These are phyloP conservation scores for Phyllosticta citriasiana DNA, from an alignment of 2,329 filamentous ascomycete genomes.

Conservation along the genomic window DNA sequence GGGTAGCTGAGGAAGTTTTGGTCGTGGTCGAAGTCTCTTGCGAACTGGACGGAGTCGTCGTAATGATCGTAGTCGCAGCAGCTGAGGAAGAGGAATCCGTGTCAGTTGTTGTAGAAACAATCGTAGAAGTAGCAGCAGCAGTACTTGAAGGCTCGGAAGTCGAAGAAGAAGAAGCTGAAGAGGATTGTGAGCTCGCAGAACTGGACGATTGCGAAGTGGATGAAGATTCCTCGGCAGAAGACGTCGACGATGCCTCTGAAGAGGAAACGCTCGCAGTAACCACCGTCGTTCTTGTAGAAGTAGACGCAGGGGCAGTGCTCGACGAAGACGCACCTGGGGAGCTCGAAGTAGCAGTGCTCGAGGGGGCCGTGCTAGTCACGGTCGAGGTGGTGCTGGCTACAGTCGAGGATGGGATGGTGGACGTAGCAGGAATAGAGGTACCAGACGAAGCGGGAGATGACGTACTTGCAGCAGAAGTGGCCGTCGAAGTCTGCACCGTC, in stretches of 20 bases:
- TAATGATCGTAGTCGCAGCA: background rate
- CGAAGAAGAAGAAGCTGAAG: constrained; percentile 8
- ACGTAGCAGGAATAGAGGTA: constrained; percentile 9
- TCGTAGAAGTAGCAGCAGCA: constrained; percentile 5
- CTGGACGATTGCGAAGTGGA: background rate
- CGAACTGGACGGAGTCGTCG: background rate
- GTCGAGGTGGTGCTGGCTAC: constrained; percentile 6
- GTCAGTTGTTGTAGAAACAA: background rate
- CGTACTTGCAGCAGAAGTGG: constrained; percentile 9
- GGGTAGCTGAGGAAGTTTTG: constrained; percentile 11
- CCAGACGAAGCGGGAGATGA: constrained; percentile 3
- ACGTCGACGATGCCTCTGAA: background rate
- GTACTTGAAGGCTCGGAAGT: constrained; percentile 4
- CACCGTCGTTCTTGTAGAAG: constrained; percentile 1
- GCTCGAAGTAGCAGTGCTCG: background rate
- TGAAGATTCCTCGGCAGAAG: background rate
- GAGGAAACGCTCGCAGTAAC: constrained; percentile 2
- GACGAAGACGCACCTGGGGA: constrained; percentile 9
- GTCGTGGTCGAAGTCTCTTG: background rate
- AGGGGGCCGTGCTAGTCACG: background rate
- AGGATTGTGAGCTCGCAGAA: constrained; percentile 9
- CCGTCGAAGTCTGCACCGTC: constrained; percentile 2
- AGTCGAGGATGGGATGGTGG: background rate
- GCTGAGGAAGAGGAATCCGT: background rate
- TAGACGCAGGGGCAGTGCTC: constrained; percentile 4